Evolutionary conservation across 2,329 filamentous ascomycete genomes (phyloP).

Genomic region (Seiridium cupressi): DNA sequence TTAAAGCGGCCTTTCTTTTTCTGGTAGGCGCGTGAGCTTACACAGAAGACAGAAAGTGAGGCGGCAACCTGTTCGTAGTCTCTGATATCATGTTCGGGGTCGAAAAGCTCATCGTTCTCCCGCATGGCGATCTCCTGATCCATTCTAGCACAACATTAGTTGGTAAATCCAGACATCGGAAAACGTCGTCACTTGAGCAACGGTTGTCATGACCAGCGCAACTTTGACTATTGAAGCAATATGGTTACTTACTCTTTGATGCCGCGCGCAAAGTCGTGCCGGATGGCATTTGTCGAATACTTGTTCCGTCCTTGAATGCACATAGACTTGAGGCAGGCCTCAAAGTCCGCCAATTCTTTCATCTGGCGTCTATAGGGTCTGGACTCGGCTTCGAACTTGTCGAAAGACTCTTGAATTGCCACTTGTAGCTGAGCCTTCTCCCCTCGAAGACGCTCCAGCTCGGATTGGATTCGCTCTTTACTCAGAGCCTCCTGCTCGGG

Average conservation of each 20-base stretch:
- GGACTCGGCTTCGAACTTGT: neutral
- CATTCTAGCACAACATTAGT: conserved; percentile 29
- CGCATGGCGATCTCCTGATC: conserved; percentile 52
- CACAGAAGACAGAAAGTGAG: conserved; percentile 61
- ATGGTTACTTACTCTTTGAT: conserved; percentile 44
- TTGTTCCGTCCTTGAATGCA: conserved; percentile 56
- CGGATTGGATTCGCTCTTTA: neutral
- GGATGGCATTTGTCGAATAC: conserved; percentile 53
- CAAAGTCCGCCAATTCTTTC: conserved; percentile 31
- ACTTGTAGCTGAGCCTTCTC: neutral
- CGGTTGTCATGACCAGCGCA: no score
- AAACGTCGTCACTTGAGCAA: no score
- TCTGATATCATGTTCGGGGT: conserved; percentile 51
- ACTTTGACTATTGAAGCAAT: neutral
- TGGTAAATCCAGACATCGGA: neutral
- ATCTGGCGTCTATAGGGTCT: neutral
- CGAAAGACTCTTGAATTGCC: no score
- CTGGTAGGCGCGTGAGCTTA: conserved; percentile 62
- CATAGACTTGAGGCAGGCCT: conserved; percentile 25
- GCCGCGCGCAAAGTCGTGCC: conserved; percentile 57
- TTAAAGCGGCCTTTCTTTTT: conserved; percentile 54
- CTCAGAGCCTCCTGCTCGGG: conserved; percentile 24
- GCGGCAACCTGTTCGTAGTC: conserved; percentile 58
- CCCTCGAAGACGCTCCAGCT: neutral
- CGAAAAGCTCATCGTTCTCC: conserved; percentile 51